Evolutionary conservation across 1,284 basidiomycete genomes (phyloP).

Genomic region (Trichosporon sp.): DNA sequence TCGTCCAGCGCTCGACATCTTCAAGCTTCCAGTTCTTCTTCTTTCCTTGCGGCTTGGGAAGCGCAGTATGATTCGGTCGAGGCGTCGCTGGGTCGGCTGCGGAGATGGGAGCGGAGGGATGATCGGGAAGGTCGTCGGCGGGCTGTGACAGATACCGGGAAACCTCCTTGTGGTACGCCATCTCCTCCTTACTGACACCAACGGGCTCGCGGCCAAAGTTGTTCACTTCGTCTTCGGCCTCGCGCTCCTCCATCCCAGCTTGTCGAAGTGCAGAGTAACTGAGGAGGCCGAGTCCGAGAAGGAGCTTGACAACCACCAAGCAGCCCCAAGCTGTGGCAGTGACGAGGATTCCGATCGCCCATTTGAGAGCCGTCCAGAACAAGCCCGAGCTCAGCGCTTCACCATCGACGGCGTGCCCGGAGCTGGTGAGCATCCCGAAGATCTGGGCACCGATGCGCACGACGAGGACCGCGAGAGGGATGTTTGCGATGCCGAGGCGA

Average conservation of each 20-base stretch:
- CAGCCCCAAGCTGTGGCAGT: slow-evolving; percentile 77
- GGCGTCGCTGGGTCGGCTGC: slow-evolving; percentile 19
- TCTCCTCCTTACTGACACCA: slow-evolving; percentile 82
- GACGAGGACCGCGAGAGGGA: slow-evolving; percentile 89
- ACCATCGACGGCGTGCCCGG: slow-evolving; percentile 39
- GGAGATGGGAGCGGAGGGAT: slow-evolving; percentile 42
- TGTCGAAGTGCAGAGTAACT: slow-evolving; percentile 76
- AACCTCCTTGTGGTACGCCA: slow-evolving; percentile 77
- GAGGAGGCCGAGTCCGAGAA: slow-evolving; percentile 82
- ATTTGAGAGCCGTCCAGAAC: slow-evolving; percentile 61
- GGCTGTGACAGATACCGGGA: slow-evolving; percentile 69
- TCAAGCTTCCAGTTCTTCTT: slow-evolving; percentile 71
- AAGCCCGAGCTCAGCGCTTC: slow-evolving; percentile 39
- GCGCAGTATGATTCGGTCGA: slow-evolving; percentile 61
- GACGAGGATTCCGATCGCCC: slow-evolving; percentile 66
- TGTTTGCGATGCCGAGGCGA: slow-evolving; percentile 86
- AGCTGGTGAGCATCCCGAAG: slow-evolving; percentile 64
- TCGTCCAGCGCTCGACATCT: slow-evolving; percentile 85
- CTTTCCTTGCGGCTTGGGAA: slow-evolving; percentile 58
- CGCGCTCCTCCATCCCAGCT: slow-evolving; percentile 74
- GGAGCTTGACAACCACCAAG: slow-evolving; percentile 79
- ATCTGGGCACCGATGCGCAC: slow-evolving; percentile 86
- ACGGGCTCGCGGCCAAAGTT: slow-evolving; percentile 82
- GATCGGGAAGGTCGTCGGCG: slow-evolving; percentile 68
- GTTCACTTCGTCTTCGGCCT: slow-evolving; percentile 71